These are phyloP conservation scores for Chondrostereum purpureum DNA, from an alignment of 1,284 basidiomycete genomes.

Conservation along the genomic window DNA sequence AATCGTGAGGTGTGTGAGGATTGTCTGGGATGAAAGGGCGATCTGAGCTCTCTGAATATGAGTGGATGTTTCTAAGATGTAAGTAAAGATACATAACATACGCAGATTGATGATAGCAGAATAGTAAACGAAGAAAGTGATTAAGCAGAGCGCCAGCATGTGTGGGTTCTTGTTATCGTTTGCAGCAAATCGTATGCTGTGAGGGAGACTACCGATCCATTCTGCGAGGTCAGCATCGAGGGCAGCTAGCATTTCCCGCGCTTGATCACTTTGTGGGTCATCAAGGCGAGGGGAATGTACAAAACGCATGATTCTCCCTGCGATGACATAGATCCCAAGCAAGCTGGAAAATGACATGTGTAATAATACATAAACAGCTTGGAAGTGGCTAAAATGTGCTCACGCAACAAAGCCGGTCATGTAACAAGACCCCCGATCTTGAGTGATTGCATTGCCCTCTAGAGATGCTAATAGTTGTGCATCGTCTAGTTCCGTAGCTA, in stretches of 20 bases:
- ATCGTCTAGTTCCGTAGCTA: conserved; percentile 15
- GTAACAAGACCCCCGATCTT: conserved; percentile 5
- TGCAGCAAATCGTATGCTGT: conserved; percentile 11
- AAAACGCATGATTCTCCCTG: conserved; percentile 16
- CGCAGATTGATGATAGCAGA: conserved; percentile 17
- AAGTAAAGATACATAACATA: conserved; percentile 12
- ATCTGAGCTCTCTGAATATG: conserved; percentile 8
- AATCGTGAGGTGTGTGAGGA: conserved; percentile 9
- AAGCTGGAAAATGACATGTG: conserved; percentile 8
- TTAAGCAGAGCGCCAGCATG: conserved; percentile 14
- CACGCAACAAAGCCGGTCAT: conserved; percentile 18
- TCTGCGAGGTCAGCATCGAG: conserved; percentile 12
- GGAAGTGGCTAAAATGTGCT: conserved; percentile 5
- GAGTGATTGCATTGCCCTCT: conserved; percentile 7
- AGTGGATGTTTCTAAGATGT: neutral
- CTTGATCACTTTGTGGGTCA: conserved; percentile 10
- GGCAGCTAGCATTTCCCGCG: conserved; percentile 7
- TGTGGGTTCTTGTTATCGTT: conserved; percentile 12
- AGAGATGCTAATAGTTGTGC: conserved; percentile 9
- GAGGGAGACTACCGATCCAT: conserved; percentile 14
- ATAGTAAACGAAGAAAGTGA: conserved; percentile 17
- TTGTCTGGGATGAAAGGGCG: conserved; percentile 17
- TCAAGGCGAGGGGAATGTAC: conserved; percentile 15
- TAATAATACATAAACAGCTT: neutral
- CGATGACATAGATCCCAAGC: conserved; percentile 15